Conservation (phyloP, 257 asterid species). For the Solanum bulbocastanum region DNA sequence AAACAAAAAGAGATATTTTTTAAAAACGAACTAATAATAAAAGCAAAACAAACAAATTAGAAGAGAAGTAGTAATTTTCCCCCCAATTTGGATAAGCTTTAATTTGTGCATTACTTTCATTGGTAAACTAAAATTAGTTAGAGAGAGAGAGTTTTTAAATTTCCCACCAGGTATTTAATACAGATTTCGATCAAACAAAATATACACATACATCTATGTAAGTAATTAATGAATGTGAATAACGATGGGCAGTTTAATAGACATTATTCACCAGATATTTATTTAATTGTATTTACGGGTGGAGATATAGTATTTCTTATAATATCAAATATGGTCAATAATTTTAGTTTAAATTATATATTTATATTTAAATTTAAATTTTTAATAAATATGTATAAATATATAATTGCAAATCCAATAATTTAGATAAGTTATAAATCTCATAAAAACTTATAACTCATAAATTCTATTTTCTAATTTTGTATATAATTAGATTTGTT, state of each 20-base stretch:
- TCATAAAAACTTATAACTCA: not conserved
- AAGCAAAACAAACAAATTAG: no score
- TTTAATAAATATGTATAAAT: not conserved
- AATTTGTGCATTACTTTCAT: not conserved
- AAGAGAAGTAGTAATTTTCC: no score
- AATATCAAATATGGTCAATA: not conserved
- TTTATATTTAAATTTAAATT: not conserved
- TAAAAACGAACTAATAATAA: no score
- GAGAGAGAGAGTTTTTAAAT: not conserved
- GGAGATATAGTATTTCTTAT: not conserved
- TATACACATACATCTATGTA: not conserved
- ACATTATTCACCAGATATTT: not conserved
- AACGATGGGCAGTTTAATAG: not conserved
- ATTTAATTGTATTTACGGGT: not conserved
- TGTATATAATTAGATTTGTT: not conserved
- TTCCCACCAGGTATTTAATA: not conserved
- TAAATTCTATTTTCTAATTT: not conserved
- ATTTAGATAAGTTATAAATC: not conserved
- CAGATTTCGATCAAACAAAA: not conserved
- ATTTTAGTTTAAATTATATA: not conserved
- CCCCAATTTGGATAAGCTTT: no score
- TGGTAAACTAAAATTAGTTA: no score
- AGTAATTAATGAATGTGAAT: not conserved
- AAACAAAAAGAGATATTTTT: no score
- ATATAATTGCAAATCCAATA: not conserved